Base-by-base conservation (phyloP, 2,329 filamentous ascomycete species). In the Phyllosticta capitalensis region DNA sequence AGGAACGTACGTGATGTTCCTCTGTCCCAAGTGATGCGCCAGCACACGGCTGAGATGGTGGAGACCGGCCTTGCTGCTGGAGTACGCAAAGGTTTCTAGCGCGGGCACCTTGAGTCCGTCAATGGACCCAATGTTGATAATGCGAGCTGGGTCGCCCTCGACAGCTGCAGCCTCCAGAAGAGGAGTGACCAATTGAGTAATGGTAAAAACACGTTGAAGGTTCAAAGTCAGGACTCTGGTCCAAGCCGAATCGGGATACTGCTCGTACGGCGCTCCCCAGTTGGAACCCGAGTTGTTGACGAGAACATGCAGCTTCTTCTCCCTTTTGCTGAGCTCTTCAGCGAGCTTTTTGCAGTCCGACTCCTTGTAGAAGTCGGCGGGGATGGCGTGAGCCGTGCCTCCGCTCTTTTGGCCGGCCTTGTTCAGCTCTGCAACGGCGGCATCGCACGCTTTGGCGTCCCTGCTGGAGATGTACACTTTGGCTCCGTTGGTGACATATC, bases 391-490 rank as follows among this genome's bases (percentile, higher is more conserved):
- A 52, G 87, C 85, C 9, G 72, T 76, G 59, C 83, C 83, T 30
- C 58, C 58, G 30, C 48, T 56, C 22, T 49, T 52, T 59, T 75
- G 78, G 65, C 81, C 78, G 28, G 82, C 75, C 63, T 76, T 73
- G 63, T 81, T 82, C 59, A 85, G 71, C 52, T 82, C 82, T 1
- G 83, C 81, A 30, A 75, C 80, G 19, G 85, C 82, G 54, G 86
- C 76, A 67, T 78, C 75, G 72, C 84, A 84, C 24, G 77, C 75
- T 51, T 82, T 83, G 17, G 82, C 83, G 30, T 87, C 85, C 22
- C 83, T 79, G 5, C 83, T 86, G 5, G 83, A 84, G 63, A 90
- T 85, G 75, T 88, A 89, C 5, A 89, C 86, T 63, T 81, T 86
- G 17, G 78, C 79, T 60, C 84, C 83, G 71, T 85, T 86, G 60